phyloP scores from a whole-genome alignment of 257 asterid genomes.

The Solanum verrucosum region DNA sequence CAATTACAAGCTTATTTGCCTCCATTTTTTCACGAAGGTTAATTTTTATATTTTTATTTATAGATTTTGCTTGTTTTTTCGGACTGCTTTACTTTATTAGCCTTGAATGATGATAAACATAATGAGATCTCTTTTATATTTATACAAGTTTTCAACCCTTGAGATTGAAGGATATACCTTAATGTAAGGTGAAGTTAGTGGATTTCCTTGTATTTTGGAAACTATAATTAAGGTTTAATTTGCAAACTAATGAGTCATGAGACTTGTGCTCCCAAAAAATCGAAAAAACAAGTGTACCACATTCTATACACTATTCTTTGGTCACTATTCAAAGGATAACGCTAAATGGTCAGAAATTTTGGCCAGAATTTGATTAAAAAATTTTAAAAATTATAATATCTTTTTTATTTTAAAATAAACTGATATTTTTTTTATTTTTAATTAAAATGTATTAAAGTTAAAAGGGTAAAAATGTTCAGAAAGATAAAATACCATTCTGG shows the following conservation, averaged over 20 bases:
- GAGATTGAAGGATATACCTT: background rate
- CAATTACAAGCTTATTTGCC: constrained; percentile 5
- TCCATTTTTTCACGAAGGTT: background rate
- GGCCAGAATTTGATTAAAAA: too few relatives aligned
- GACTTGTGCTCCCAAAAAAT: background rate
- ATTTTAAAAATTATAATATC: too few relatives aligned
- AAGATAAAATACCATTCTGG: too few relatives aligned
- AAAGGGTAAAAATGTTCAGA: too few relatives aligned
- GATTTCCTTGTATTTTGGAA: background rate
- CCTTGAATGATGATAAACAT: background rate
- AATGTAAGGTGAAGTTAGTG: background rate
- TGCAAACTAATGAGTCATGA: background rate
- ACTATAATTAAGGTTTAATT: background rate
- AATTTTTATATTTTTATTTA: background rate
- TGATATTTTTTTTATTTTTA: too few relatives aligned
- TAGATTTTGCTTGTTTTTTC: background rate
- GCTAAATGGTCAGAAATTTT: too few relatives aligned
- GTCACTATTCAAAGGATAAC: background rate
- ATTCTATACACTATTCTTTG: background rate
- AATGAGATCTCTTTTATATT: background rate
- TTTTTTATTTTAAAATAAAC: too few relatives aligned
- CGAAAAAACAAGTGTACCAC: background rate
- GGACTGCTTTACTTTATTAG: background rate
- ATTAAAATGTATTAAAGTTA: too few relatives aligned
- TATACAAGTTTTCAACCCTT: background rate